These are phyloP conservation scores for Rubia occidens DNA, from an alignment of 305 asterid genomes.

Conservation along the genomic window DNA sequence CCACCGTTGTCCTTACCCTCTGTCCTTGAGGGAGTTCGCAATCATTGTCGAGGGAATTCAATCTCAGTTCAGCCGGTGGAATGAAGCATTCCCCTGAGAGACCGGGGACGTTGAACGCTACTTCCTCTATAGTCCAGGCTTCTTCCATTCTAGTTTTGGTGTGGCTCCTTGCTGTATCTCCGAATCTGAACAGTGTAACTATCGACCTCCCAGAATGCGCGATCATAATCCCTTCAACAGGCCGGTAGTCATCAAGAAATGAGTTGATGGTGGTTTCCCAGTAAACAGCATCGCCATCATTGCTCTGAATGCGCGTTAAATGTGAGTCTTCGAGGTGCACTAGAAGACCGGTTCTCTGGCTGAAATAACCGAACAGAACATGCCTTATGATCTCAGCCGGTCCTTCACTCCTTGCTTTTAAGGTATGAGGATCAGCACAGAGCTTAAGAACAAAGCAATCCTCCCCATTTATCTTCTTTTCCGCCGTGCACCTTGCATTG, in stretches of 20 bases:
- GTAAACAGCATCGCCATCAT: conserved; percentile 70
- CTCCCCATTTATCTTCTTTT: conserved; percentile 71
- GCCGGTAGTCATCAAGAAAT: conserved; percentile 65
- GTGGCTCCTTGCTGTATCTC: conserved; percentile 88
- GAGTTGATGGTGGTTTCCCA: conserved; percentile 94
- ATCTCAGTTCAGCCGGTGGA: conserved; percentile 68
- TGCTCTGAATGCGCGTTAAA: conserved; percentile 54
- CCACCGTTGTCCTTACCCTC: conserved; percentile 38
- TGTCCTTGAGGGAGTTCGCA: conserved; percentile 53
- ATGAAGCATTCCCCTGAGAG: conserved; percentile 68
- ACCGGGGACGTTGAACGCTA: conserved; percentile 82
- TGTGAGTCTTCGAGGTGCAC: conserved; percentile 84
- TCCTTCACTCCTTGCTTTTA: conserved; percentile 85
- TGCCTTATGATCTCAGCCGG: conserved; percentile 93
- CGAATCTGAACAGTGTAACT: conserved; percentile 82
- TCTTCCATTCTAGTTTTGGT: conserved; percentile 91
- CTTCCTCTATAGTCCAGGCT: conserved; percentile 81
- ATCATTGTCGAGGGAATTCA: conserved; percentile 38
- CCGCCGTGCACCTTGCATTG: conserved; percentile 73
- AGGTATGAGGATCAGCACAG: conserved; percentile 71
- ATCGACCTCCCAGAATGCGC: conserved; percentile 87
- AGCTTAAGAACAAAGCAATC: conserved; percentile 84
- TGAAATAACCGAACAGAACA: conserved; percentile 82
- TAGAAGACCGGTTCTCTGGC: conserved; percentile 83
- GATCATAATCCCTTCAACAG: conserved; percentile 78